A percentile compares a stretch with the other conserved stretches of the same genome.
phyloP scores from a whole-genome alignment of 306 rosid species.

The Boehmeria nivea region DNA sequence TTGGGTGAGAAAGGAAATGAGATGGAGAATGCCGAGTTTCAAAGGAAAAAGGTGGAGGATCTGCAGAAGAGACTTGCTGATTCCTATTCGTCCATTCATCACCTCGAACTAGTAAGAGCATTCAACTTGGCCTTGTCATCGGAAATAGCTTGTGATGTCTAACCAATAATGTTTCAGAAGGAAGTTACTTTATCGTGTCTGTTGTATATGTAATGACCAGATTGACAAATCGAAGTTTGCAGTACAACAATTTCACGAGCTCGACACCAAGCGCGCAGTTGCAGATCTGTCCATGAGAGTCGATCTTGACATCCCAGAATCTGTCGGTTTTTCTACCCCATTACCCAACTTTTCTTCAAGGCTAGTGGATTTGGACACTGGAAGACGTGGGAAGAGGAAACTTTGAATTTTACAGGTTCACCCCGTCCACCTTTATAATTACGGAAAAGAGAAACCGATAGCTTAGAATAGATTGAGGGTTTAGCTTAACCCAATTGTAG shows the following conservation, averaged over 20 bases:
- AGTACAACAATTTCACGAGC: constrained; percentile 43
- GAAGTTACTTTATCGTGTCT: constrained; percentile 11
- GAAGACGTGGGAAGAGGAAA: constrained; percentile 74
- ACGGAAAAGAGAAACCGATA: constrained; percentile 6
- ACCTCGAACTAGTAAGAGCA: constrained; percentile 71
- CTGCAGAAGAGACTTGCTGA: constrained; percentile 69
- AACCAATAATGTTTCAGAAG: neutral
- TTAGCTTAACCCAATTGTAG: constrained; percentile 12
- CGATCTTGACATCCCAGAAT: constrained; percentile 90
- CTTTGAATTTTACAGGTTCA: constrained; percentile 24
- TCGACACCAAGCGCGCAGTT: constrained; percentile 52
- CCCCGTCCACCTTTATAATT: neutral
- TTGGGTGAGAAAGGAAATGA: constrained; percentile 85
- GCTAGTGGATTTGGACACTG: constrained; percentile 66
- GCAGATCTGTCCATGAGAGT: constrained; percentile 45
- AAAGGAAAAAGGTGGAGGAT: constrained; percentile 56
- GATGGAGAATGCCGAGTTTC: constrained; percentile 84
- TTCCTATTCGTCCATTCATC: constrained; percentile 78
- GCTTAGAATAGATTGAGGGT: constrained; percentile 19
- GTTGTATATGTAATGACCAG: constrained; percentile 37
- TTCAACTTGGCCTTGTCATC: neutral
- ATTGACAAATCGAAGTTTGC: constrained; percentile 54
- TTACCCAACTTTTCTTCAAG: constrained; percentile 47
- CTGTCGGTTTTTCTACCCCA: constrained; percentile 65
- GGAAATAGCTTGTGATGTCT: too few species aligned